phyloP scores from a whole-genome alignment of 1,139 yeast genomes.

The Saccharomyces hybrid region DNA sequence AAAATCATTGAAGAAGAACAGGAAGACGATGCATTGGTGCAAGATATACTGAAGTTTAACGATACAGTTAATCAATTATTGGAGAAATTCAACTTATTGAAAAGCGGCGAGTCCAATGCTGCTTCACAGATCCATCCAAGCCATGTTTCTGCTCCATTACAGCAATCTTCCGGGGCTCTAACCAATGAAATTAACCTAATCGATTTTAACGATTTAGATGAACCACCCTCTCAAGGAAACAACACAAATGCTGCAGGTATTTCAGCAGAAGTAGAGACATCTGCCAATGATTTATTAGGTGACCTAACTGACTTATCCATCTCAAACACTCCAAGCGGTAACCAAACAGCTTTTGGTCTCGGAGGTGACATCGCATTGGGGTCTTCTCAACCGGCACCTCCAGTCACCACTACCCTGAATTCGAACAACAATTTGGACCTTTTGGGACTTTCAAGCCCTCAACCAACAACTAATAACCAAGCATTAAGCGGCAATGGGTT shows the following conservation, averaged over 20 bases:
- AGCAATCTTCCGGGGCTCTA: slow-evolving; percentile 33
- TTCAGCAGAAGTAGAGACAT: slow-evolving; percentile 14
- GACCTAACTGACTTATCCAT: slow-evolving; percentile 59
- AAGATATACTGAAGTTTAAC: slow-evolving; percentile 56
- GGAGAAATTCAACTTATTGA: slow-evolving; percentile 56
- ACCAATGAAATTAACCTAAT: slow-evolving; percentile 52
- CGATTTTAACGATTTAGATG: slow-evolving; percentile 63
- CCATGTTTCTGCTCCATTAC: slow-evolving; percentile 13
- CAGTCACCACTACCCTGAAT: slow-evolving; percentile 10
- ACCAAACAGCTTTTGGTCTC: slow-evolving; percentile 25
- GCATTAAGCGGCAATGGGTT: slow-evolving; percentile 12
- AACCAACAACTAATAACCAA: slow-evolving; percentile 5
- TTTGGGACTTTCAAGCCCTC: slow-evolving; percentile 44
- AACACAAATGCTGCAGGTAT: slow-evolving; percentile 25
- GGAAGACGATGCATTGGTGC: slow-evolving; percentile 57
- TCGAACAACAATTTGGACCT: slow-evolving; percentile 30
- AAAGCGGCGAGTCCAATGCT: slow-evolving; percentile 51
- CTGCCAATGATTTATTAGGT: slow-evolving; percentile 57
- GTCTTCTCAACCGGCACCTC: slow-evolving; percentile 28
- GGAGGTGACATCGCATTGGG: slow-evolving; percentile 38
- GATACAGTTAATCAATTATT: slow-evolving; percentile 66
- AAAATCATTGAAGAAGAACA: slow-evolving; percentile 70
- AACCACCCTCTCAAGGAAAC: slow-evolving; percentile 4
- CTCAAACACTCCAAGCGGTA: slow-evolving; percentile 23
- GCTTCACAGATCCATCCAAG: slow-evolving; percentile 49